phyloP scores from a whole-genome alignment of 257 asterid species.

The Orobanche coerulescens region DNA sequence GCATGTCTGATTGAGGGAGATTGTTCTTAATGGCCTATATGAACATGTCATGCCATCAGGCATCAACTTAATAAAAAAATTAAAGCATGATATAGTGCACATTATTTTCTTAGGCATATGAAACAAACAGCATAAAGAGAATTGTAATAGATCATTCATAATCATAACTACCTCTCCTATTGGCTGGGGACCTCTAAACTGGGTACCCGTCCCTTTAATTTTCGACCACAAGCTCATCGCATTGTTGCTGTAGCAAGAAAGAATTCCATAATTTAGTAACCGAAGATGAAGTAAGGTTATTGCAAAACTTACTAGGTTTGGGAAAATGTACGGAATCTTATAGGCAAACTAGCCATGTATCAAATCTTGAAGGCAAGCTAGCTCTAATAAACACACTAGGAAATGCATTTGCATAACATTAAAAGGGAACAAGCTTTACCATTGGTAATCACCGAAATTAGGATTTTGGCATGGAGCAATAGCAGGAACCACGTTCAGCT shows the following conservation, averaged over 20 bases:
- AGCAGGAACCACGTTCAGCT: constrained; percentile 42
- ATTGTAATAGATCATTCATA: neutral
- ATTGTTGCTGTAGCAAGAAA: constrained; percentile 59
- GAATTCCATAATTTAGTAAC: constrained; percentile 3
- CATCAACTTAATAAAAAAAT: constrained; percentile 2
- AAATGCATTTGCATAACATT: neutral
- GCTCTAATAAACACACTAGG: neutral
- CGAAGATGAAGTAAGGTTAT: neutral
- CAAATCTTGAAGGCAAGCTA: neutral
- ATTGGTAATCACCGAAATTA: constrained; percentile 79
- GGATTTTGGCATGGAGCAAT: constrained; percentile 68
- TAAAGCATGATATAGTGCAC: constrained; percentile 8
- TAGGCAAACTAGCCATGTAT: neutral
- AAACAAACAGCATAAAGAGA: neutral
- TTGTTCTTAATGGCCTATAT: constrained; percentile 63
- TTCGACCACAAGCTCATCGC: constrained; percentile 90
- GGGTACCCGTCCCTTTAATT: constrained; percentile 55
- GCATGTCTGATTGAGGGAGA: constrained; percentile 68
- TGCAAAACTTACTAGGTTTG: neutral
- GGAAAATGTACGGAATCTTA: too few relatives aligned
- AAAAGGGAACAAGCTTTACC: constrained; percentile 35
- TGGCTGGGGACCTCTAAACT: constrained; percentile 62
- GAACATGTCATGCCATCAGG: constrained; percentile 9
- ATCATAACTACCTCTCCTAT: constrained; percentile 65
- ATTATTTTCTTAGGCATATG: constrained; percentile 6